phyloP scores from a whole-genome alignment of 2,329 filamentous ascomycete genomes.

The Pyrenochaeta sp. region DNA sequence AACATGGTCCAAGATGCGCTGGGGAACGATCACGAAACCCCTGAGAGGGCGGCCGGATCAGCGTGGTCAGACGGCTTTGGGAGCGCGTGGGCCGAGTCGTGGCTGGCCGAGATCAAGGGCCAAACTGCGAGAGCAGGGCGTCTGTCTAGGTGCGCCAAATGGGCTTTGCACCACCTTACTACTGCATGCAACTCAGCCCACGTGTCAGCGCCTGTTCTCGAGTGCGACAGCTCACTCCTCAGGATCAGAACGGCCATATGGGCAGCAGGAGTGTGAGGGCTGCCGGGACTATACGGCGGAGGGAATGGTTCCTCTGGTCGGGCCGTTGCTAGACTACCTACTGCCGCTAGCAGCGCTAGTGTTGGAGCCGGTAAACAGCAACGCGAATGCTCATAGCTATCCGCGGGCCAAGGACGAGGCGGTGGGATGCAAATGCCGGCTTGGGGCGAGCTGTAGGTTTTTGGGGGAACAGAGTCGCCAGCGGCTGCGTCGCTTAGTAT shows the following conservation, averaged over 20 bases:
- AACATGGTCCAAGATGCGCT: constrained; percentile 19
- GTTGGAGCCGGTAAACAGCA: background rate
- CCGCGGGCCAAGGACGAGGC: background rate
- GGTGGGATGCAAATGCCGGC: constrained; percentile 6
- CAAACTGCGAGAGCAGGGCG: constrained; percentile 8
- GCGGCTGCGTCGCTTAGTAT: constrained; percentile 12
- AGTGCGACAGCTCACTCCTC: constrained; percentile 18
- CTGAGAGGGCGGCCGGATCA: background rate
- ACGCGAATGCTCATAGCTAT: background rate
- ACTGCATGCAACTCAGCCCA: constrained; percentile 25
- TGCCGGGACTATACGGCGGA: constrained; percentile 3
- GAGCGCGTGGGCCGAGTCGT: constrained; percentile 11
- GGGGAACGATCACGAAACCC: constrained; percentile 10
- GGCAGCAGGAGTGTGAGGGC: constrained; percentile 4
- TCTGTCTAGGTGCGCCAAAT: constrained; percentile 11
- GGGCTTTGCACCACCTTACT: constrained; percentile 18
- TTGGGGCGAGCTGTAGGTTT: constrained; percentile 8
- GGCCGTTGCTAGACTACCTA: constrained; percentile 9
- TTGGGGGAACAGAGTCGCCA: constrained; percentile 1
- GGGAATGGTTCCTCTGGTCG: constrained; percentile 11
- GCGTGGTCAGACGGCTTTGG: constrained; percentile 10
- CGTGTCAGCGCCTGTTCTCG: constrained; percentile 24
- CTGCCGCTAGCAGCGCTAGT: constrained; percentile 11
- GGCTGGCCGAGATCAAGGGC: constrained; percentile 13
- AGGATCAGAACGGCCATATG: background rate